Evolutionary conservation across 108 stramenopile genomes (phyloP).

Genomic region (Aurantiochytrium sp.): DNA sequence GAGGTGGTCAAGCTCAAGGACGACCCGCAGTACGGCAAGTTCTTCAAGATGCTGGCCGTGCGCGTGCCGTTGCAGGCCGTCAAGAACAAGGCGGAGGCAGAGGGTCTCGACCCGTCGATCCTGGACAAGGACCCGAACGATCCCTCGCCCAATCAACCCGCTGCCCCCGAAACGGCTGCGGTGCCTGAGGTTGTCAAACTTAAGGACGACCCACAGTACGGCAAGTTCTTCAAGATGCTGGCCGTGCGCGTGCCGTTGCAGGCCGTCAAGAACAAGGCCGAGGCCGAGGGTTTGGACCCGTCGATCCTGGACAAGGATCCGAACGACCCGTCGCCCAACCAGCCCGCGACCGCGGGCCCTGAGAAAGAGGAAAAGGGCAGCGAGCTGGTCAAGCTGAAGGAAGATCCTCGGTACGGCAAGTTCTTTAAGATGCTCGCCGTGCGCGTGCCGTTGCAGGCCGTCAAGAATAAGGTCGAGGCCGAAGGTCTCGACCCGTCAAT

Average conservation of each 20-base stretch:
- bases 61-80: not conserved
- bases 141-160: not conserved
- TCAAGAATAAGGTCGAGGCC: not conserved
- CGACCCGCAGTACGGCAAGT: not conserved
- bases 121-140: not conserved
- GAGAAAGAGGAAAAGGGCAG: not conserved
- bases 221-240: not conserved
- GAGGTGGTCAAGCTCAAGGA: not conserved
- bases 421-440: conserved; percentile 1
- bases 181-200: not conserved
- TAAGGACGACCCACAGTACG: not conserved
- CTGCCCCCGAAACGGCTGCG: not conserved
- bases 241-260: not conserved
- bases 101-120: not conserved
- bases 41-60: conserved; percentile 15
- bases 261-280: not conserved
- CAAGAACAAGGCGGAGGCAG: not conserved
- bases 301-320: not conserved
- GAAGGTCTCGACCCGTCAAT: not conserved
- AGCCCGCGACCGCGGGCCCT: not conserved
- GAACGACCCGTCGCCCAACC: no score
- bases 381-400: not conserved
- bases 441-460: not conserved
- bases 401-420: not conserved
- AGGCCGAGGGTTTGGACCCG: not conserved